A percentile compares a stretch with the other conserved stretches of the same genome.
Evolutionary conservation across 163 green algal genomes (phyloP).

Genomic region (Volvox carteri): DNA sequence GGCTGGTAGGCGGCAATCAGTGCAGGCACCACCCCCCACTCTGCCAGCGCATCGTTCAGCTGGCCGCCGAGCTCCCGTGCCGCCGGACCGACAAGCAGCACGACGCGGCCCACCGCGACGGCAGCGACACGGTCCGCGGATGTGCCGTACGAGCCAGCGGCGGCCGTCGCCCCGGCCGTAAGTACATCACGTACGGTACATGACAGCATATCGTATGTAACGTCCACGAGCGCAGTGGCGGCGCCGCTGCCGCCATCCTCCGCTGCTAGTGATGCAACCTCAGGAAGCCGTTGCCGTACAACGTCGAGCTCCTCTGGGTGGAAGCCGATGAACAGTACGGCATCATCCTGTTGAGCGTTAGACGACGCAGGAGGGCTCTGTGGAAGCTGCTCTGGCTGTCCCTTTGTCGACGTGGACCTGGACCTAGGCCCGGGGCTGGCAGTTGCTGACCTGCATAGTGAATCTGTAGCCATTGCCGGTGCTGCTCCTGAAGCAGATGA

Average conservation of each 20-base stretch:
- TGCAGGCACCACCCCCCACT: constrained; percentile 57
- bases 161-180: not conserved
- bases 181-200: not conserved
- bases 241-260: not conserved
- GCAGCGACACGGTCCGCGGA: not conserved
- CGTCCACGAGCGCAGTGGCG: not conserved
- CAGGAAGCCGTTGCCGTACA: constrained; percentile 13
- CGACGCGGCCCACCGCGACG: constrained; percentile 42
- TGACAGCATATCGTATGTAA: not conserved
- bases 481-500: not conserved
- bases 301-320: constrained; percentile 34
- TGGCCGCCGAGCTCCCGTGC: not conserved
- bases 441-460: too few relatives aligned
- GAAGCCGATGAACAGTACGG: constrained; percentile 47
- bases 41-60: constrained; percentile 53
- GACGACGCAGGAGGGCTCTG: not conserved
- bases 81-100: constrained; percentile 50
- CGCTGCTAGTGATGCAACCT: not conserved
- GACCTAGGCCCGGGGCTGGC: not conserved
- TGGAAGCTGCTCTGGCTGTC: not conserved
- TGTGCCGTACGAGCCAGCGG: not conserved
- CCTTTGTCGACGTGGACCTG: not conserved
- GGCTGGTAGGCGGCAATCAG: constrained; percentile 52
- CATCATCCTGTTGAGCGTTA: not conserved
- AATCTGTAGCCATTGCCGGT: not conserved